Conservation (phyloP, 345 rosid species). For the Dimocarpus longan region DNA sequence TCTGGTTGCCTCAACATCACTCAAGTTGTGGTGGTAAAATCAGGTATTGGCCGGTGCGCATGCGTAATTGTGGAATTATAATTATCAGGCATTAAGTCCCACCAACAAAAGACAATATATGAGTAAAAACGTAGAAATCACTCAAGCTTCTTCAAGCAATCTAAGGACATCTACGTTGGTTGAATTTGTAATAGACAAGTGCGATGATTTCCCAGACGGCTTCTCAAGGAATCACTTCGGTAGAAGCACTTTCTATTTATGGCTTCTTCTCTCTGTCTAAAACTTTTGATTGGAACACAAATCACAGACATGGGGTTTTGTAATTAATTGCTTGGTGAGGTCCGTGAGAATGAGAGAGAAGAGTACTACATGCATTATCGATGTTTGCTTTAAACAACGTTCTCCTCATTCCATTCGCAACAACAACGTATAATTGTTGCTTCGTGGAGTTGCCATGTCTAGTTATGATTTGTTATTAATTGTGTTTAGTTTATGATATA, state of each 20-base stretch:
- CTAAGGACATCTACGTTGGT: not conserved
- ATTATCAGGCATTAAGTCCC: not conserved
- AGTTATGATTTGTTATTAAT: conserved; percentile 11
- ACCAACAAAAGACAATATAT: not conserved
- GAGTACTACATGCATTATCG: not conserved
- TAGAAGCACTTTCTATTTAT: not conserved
- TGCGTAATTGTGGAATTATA: not conserved
- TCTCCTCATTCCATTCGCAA: not conserved
- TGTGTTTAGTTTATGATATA: not conserved
- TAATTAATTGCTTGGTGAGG: not conserved
- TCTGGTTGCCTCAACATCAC: not conserved
- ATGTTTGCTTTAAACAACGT: not conserved
- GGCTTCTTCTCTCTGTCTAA: not conserved
- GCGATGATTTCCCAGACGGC: not conserved
- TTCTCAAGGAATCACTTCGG: not conserved
- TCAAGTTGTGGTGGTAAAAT: not conserved
- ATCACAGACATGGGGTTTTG: not conserved
- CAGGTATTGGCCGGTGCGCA: not conserved
- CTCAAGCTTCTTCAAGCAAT: not conserved
- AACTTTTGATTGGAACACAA: not conserved
- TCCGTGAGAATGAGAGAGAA: not conserved
- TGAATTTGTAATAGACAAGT: not conserved
- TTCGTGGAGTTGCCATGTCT: not conserved
- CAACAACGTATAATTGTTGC: not conserved
- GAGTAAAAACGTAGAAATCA: not conserved